Conservation (phyloP, 768 basidiomycete genomes). For the Leccinum variicolor region DNA sequence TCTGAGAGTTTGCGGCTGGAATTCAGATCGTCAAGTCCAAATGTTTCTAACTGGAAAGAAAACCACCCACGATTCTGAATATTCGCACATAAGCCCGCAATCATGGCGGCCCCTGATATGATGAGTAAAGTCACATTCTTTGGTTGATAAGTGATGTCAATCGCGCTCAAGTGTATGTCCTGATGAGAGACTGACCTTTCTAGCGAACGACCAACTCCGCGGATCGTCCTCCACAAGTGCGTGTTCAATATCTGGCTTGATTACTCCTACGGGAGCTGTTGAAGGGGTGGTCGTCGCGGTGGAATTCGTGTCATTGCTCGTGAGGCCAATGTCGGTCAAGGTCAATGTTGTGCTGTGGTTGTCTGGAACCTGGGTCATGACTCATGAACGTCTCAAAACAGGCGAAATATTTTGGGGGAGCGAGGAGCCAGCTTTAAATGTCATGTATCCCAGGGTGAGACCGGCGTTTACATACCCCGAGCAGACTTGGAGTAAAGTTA, state of each 20-base stretch:
- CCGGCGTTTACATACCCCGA: not conserved
- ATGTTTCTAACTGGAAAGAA: not conserved
- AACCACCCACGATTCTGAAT: constrained; percentile 29
- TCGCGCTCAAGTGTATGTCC: not conserved
- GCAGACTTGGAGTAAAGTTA: not conserved
- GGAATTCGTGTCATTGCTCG: not conserved
- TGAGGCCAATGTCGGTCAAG: not conserved
- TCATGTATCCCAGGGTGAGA: not conserved
- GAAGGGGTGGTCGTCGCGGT: not conserved
- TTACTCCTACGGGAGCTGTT: not conserved
- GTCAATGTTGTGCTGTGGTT: not conserved
- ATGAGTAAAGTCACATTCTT: constrained; percentile 23
- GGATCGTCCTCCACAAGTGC: constrained; percentile 56
- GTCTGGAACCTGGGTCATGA: constrained; percentile 6
- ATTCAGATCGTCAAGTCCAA: not conserved
- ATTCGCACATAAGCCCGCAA: constrained; percentile 24
- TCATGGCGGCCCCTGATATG: constrained; percentile 29
- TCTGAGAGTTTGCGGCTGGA: constrained; percentile 63
- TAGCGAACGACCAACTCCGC: constrained; percentile 51
- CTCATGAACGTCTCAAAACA: not conserved
- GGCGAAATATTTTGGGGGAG: not conserved
- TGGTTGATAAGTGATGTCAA: not conserved
- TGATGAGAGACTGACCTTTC: constrained; percentile 43
- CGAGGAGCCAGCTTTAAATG: constrained; percentile 4
- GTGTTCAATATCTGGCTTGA: constrained; percentile 36